Percentiles rank a stretch among this genome's conserved stretches.
phyloP scores from a whole-genome alignment of 352 stramenopile genomes.

The Phytopythium ostracodes region DNA sequence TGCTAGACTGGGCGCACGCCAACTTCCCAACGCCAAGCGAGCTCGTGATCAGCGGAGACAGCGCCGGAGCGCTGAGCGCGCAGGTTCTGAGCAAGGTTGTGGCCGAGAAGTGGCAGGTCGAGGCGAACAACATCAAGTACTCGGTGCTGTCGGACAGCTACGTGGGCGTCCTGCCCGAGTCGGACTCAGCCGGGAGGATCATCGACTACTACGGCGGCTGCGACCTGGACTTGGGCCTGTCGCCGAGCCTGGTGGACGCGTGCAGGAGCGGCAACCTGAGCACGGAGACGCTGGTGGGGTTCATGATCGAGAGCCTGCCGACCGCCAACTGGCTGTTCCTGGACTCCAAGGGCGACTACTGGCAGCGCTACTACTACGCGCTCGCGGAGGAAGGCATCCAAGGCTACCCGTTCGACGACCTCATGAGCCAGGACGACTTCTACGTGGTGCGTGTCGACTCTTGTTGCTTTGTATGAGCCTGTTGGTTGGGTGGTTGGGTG shows the following conservation, averaged over 20 bases:
- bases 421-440: constrained; percentile 43
- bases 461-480: no score
- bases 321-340: constrained; percentile 55
- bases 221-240: constrained; percentile 21
- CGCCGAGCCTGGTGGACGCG: constrained; percentile 6
- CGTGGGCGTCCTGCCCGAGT: constrained; percentile 31
- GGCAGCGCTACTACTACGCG: constrained; percentile 58
- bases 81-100: constrained; percentile 17
- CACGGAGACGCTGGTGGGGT: constrained; percentile 31
- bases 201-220: constrained; percentile 37
- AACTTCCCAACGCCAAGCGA: constrained; percentile 29
- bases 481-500: no score
- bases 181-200: constrained; percentile 12
- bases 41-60: constrained; percentile 22
- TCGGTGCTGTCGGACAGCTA: constrained; percentile 41
- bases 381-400: constrained; percentile 47
- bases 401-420: constrained; percentile 42
- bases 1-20: constrained; percentile 28
- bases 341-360: constrained; percentile 51
- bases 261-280: constrained; percentile 25
- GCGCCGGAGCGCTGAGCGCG: constrained; percentile 22
- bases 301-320: constrained; percentile 29
- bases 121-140: constrained; percentile 28
- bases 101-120: constrained; percentile 25
- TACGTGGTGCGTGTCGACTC: constrained; percentile 21